These are phyloP conservation scores for Gamsiella multidivaricata DNA, from an alignment of 192 early-diverging fungal genomes.

Conservation along the genomic window DNA sequence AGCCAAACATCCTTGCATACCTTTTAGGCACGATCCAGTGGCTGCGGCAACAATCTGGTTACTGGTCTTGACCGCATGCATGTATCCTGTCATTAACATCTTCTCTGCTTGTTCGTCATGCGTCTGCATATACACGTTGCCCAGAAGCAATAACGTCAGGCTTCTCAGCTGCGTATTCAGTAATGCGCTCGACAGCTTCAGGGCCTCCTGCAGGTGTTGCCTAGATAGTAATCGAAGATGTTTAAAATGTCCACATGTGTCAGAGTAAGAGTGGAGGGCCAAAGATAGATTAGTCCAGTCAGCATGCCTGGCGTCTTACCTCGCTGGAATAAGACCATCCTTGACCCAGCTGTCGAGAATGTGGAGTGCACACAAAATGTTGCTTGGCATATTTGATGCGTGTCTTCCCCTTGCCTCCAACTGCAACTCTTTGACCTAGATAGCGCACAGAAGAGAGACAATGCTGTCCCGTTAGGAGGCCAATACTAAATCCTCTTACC, in stretches of 20 bases:
- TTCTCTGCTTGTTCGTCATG: conserved; percentile 62
- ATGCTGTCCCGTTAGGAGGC: too few species aligned
- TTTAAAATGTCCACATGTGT: too few species aligned
- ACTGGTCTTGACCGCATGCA: conserved; percentile 38
- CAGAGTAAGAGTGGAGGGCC: too few species aligned
- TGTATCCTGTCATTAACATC: conserved; percentile 49
- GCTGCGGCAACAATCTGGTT: conserved; percentile 36
- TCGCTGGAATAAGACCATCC: conserved; percentile 33
- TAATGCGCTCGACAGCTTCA: conserved; percentile 42
- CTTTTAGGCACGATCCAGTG: conserved; percentile 44
- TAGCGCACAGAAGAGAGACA: neutral
- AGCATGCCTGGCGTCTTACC: conserved; percentile 9
- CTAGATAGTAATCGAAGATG: too few species aligned
- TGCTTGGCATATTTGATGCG: conserved; percentile 6
- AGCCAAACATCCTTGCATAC: conserved; percentile 1
- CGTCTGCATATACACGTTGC: conserved; percentile 48
- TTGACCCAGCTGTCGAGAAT: conserved; percentile 45
- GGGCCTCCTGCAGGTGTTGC: conserved; percentile 55
- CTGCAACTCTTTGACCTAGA: conserved; percentile 21
- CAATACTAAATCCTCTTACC: too few species aligned
- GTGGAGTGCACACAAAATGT: conserved; percentile 29
- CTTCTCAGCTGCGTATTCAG: conserved; percentile 55
- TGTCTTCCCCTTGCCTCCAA: conserved; percentile 24
- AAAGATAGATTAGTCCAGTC: neutral
- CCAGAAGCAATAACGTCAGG: conserved; percentile 49